These are phyloP conservation scores for Coemansia sp. DNA, from an alignment of 371 early-diverging fungal genomes.

Conservation along the genomic window DNA sequence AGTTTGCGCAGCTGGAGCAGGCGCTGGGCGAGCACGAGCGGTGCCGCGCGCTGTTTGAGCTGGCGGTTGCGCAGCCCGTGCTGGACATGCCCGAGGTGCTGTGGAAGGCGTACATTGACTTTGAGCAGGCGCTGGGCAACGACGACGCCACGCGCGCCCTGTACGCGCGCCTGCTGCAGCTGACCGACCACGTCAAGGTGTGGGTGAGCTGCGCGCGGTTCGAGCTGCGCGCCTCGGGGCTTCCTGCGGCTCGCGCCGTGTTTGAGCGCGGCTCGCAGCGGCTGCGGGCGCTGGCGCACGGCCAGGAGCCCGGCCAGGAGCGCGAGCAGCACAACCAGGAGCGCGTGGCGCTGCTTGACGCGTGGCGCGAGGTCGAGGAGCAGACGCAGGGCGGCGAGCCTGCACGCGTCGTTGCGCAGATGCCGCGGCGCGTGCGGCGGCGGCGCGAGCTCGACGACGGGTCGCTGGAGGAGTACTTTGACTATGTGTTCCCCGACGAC, in stretches of 20 bases:
- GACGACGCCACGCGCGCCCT: conserved; percentile 73
- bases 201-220: conserved; percentile 94
- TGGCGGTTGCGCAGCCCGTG: conserved; percentile 81
- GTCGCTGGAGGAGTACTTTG: conserved; percentile 94
- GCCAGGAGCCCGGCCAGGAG: no score
- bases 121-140: conserved; percentile 83
- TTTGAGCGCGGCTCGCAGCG: conserved; percentile 72
- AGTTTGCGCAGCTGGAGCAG: conserved; percentile 87
- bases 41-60: conserved; percentile 81
- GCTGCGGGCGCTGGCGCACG: conserved; percentile 61
- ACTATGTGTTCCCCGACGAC: conserved; percentile 97
- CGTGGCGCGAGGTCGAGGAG: conserved; percentile 94
- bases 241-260: conserved; percentile 64
- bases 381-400: conserved; percentile 62
- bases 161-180: conserved; percentile 80
- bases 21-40: conserved; percentile 87
- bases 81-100: conserved; percentile 96
- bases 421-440: conserved; percentile 91
- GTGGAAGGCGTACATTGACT: conserved; percentile 97
- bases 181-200: conserved; percentile 95
- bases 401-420: conserved; percentile 62
- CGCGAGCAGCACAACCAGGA: conserved; percentile 62
- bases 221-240: conserved; percentile 62
- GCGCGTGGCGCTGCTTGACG: conserved; percentile 68
- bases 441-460: conserved; percentile 61